Evolutionary conservation across 768 basidiomycete species (phyloP).

Genomic region (Pulveroboletus sp.): DNA sequence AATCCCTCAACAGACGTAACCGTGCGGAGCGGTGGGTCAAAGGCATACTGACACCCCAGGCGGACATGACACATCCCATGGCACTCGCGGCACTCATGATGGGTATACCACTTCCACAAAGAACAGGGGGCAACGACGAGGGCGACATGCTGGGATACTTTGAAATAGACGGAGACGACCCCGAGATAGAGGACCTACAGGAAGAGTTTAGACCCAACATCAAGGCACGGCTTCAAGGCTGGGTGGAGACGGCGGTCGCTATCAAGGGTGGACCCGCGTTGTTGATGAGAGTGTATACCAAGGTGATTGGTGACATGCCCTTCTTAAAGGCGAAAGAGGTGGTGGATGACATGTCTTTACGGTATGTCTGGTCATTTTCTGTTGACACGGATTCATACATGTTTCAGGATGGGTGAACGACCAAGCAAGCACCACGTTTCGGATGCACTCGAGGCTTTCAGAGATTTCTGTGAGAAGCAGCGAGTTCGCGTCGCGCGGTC

Average conservation of each 20-base stretch:
- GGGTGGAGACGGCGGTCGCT: constrained; percentile 40
- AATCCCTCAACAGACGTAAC: constrained; percentile 39
- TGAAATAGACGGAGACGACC: constrained; percentile 50
- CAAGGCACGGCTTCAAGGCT: constrained; percentile 56
- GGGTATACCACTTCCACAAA: constrained; percentile 43
- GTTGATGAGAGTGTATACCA: constrained; percentile 41
- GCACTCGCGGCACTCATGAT: constrained; percentile 68
- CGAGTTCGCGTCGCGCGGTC: constrained; percentile 33
- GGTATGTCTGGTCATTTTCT: constrained; percentile 35
- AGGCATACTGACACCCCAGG: constrained; percentile 39
- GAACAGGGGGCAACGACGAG: constrained; percentile 38
- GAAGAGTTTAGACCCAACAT: constrained; percentile 61
- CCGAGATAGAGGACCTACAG: constrained; percentile 56
- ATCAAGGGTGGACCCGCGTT: constrained; percentile 40
- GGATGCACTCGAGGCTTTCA: constrained; percentile 50
- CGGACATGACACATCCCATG: constrained; percentile 45
- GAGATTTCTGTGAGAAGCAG: constrained; percentile 50
- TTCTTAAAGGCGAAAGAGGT: constrained; percentile 51
- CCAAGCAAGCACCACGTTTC: constrained; percentile 50
- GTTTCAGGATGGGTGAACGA: constrained; percentile 48
- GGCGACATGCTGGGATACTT: constrained; percentile 49
- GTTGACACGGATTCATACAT: background rate
- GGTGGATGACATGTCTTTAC: constrained; percentile 52
- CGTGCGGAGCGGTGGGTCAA: constrained; percentile 56
- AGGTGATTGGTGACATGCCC: constrained; percentile 53